Evolutionary conservation across 139 green algal genomes (phyloP), one percentile per base, ranked within the genome.

Genomic region (Eudorina sp.): DNA sequence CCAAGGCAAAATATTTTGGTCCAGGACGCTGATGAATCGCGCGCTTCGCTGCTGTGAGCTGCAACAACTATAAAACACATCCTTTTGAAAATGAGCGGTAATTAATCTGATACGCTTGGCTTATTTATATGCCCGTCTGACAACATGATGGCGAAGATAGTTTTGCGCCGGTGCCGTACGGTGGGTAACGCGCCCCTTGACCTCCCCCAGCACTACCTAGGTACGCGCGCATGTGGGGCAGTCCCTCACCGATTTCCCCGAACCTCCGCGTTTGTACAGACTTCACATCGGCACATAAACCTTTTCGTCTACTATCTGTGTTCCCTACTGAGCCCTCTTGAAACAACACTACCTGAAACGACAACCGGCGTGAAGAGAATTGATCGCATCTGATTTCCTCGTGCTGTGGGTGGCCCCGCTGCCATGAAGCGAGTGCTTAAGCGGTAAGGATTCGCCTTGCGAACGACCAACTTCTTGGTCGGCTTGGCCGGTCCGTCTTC

Each of bases 301-400:
- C 62, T 72, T 11, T 72, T 72, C 62, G 62, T 72, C 62, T 72
- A 72, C 62, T 72, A 72, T 72, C 62, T 72, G 38, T 34, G n/a
- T 34, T 72, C 38, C 27, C 55, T 25, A 25, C 62, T 29, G 36
- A 72, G 62, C 62, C 58, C 62, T 21, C 48, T 34, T 34, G 62
- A 72, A 72, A 72, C 62, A 72, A 38, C 62, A 72, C 62, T 40
- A 25, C 62, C 31, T 72, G 62, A 72, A 72, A 34, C 62, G 62
- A 72, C 62, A 72, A 72, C 38, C 62, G 11, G 21, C 62, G 36
- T 72, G 62, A 72, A 31, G 23, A 31, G 62, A 72, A 72, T 34
- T 5, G 38, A 11, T 3, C 14, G 6, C 62, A 72, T n/a, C n/a
- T n/a, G n/a, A n/a, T 31, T 72, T 16, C 62, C n/a, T 72, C 6